Conservation (phyloP, 306 rosid species). For the Alnus rubra region DNA sequence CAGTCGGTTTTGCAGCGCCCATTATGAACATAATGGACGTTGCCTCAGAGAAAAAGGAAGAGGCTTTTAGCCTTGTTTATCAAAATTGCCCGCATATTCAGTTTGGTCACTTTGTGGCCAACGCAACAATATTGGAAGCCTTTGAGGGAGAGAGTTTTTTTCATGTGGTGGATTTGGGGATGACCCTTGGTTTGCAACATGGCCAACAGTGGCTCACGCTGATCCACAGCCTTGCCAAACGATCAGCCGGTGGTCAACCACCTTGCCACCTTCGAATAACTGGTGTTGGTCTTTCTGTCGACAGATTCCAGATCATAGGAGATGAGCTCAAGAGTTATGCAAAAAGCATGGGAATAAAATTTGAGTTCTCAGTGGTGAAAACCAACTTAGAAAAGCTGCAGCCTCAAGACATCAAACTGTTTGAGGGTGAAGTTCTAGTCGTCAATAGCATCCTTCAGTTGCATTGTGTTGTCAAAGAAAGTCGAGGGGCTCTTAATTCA, state of each 20-base stretch:
- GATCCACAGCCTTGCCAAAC: conserved; percentile 50
- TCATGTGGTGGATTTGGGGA: conserved; percentile 80
- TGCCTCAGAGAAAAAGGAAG: conserved; percentile 60
- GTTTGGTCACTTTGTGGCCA: conserved; percentile 86
- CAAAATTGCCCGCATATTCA: conserved; percentile 76
- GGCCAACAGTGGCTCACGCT: conserved; percentile 80
- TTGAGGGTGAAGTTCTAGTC: conserved; percentile 63
- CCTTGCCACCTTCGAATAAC: conserved; percentile 55
- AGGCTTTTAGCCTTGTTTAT: conserved; percentile 69
- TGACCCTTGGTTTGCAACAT: conserved; percentile 66
- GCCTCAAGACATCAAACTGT: conserved; percentile 46
- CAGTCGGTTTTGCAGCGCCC: conserved; percentile 35
- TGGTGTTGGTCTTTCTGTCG: conserved; percentile 51
- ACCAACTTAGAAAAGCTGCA: conserved; percentile 57
- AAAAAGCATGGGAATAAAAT: conserved; percentile 40
- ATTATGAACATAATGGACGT: conserved; percentile 49
- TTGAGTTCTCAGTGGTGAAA: conserved; percentile 56
- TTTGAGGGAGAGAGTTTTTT: conserved; percentile 86
- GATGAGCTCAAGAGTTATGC: conserved; percentile 59
- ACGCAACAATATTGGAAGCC: conserved; percentile 82
- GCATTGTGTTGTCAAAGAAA: conserved; percentile 89
- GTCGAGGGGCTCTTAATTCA: conserved; percentile 80
- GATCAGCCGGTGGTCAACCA: neutral
- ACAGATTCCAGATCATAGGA: conserved; percentile 51
- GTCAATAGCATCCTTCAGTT: conserved; percentile 81